Evolutionary conservation across 2,329 filamentous ascomycete genomes (phyloP).

Genomic region (Talaromyces islandicus): DNA sequence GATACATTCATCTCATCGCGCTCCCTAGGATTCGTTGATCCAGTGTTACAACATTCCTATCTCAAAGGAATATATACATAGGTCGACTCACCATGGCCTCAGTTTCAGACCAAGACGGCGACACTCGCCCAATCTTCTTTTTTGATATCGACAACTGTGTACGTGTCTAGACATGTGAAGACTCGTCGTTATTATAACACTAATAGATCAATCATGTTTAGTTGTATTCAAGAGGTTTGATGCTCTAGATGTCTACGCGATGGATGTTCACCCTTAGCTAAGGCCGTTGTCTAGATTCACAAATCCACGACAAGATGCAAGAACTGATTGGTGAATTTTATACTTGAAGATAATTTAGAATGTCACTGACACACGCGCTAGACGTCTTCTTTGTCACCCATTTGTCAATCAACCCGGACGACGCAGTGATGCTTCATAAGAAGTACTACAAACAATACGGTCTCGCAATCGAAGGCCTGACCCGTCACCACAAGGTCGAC

Average conservation of each 20-base stretch:
- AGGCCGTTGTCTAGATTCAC: slow-evolving; percentile 50
- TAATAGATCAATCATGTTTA: slow-evolving; percentile 21
- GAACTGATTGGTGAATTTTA: slow-evolving; percentile 58
- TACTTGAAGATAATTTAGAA: neutral
- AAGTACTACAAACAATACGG: slow-evolving; percentile 96
- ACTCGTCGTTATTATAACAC: neutral
- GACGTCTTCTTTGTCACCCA: slow-evolving; percentile 61
- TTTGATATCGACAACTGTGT: slow-evolving; percentile 98
- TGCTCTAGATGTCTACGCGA: neutral
- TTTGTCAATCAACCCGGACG: slow-evolving; percentile 65
- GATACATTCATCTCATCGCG: neutral
- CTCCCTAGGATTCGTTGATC: neutral
- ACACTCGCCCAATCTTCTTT: slow-evolving; percentile 54
- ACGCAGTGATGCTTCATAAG: slow-evolving; percentile 78
- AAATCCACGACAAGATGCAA: slow-evolving; percentile 85
- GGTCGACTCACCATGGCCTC: slow-evolving; percentile 1
- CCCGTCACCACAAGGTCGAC: slow-evolving; percentile 90
- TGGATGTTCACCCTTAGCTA: neutral
- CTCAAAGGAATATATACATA: neutral
- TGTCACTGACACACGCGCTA: slow-evolving; percentile 16
- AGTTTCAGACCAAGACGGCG: slow-evolving; percentile 15
- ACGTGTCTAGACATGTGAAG: slow-evolving; percentile 25
- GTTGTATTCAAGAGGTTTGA: slow-evolving; percentile 78
- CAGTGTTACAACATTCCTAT: neutral
- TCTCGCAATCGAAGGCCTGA: slow-evolving; percentile 91